Conservation (phyloP, 495 filamentous ascomycete species). For the Aspergillus saccharolyticus region DNA sequence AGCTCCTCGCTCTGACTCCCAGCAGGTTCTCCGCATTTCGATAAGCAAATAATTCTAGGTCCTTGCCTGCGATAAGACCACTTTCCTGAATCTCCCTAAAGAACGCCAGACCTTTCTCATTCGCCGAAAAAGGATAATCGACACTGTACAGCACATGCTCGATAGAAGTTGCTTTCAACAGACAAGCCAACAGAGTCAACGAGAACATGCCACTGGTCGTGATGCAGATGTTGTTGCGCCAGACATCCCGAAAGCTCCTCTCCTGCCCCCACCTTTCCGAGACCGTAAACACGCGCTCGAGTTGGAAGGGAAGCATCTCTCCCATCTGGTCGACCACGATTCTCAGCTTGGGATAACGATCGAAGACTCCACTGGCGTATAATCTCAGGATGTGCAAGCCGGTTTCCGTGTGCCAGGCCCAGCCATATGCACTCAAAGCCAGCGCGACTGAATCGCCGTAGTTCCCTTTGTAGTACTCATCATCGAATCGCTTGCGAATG, state of each 20-base stretch:
- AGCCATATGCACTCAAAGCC: slow-evolving; percentile 35
- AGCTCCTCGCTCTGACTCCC: not conserved
- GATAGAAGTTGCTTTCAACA: slow-evolving; percentile 44
- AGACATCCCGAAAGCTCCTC: slow-evolving; percentile 33
- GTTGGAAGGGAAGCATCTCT: slow-evolving; percentile 34
- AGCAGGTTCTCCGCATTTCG: not conserved
- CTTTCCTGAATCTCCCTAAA: slow-evolving; percentile 47
- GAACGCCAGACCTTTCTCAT: slow-evolving; percentile 40
- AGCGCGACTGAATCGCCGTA: slow-evolving; percentile 29
- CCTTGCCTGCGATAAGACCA: slow-evolving; percentile 17
- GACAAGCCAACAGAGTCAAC: slow-evolving; percentile 31
- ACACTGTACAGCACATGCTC: slow-evolving; percentile 54
- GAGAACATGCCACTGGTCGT: slow-evolving; percentile 31
- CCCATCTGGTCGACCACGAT: slow-evolving; percentile 45
- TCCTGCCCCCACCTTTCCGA: slow-evolving; percentile 14
- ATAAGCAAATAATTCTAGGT: not conserved
- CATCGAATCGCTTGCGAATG: slow-evolving; percentile 2
- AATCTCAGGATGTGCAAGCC: slow-evolving; percentile 40
- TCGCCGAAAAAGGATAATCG: slow-evolving; percentile 53
- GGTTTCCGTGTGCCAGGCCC: slow-evolving; percentile 44
- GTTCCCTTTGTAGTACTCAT: slow-evolving; percentile 29
- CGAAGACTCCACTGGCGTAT: slow-evolving; percentile 43
- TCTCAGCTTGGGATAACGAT: slow-evolving; percentile 41
- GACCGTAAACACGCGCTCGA: slow-evolving; percentile 9
- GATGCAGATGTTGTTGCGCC: slow-evolving; percentile 39